Percentiles rank a stretch among this genome's conserved stretches.
phyloP scores from a whole-genome alignment of 2,329 filamentous ascomycete genomes.

The Penicillium occitanis region DNA sequence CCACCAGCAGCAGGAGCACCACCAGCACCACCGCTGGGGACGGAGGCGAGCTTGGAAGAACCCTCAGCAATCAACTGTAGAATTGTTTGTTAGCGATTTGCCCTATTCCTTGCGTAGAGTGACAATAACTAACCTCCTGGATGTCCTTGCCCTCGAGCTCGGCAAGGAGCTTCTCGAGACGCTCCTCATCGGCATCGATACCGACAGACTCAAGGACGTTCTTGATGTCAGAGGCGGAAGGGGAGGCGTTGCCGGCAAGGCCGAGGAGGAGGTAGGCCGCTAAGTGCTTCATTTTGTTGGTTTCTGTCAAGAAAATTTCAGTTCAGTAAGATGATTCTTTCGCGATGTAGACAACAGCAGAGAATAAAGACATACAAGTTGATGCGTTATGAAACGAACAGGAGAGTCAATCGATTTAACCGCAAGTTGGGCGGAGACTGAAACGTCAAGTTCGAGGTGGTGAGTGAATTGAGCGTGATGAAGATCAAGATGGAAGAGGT shows the following conservation, averaged over 20 bases:
- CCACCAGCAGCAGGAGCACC: slow-evolving; percentile 63
- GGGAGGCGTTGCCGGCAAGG: slow-evolving; percentile 88
- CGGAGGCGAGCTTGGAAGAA: slow-evolving; percentile 91
- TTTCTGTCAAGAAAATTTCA: slow-evolving; percentile 17
- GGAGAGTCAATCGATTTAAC: slow-evolving; percentile 98
- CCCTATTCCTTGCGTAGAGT: not conserved
- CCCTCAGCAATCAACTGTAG: slow-evolving; percentile 84
- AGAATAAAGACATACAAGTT: slow-evolving; percentile 28
- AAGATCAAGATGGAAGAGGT: slow-evolving; percentile 28
- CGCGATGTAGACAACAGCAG: not conserved
- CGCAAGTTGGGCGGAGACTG: slow-evolving; percentile 97
- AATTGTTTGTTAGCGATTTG: slow-evolving; percentile 23
- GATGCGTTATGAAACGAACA: slow-evolving; percentile 43
- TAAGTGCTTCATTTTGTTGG: slow-evolving; percentile 96
- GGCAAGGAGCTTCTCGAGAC: slow-evolving; percentile 79
- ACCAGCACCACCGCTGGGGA: slow-evolving; percentile 82
- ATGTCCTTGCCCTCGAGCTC: slow-evolving; percentile 71
- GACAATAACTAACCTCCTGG: slow-evolving; percentile 69
- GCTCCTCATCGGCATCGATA: slow-evolving; percentile 87
- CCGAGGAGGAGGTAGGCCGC: slow-evolving; percentile 97
- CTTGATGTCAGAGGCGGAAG: slow-evolving; percentile 84
- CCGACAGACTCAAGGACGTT: slow-evolving; percentile 87
- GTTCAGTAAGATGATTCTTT: not conserved
- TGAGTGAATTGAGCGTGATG: slow-evolving; percentile 35
- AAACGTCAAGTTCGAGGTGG: slow-evolving; percentile 81